These are phyloP conservation scores for Daldinia sp. DNA, from an alignment of 2,329 filamentous ascomycete genomes.

Conservation along the genomic window DNA sequence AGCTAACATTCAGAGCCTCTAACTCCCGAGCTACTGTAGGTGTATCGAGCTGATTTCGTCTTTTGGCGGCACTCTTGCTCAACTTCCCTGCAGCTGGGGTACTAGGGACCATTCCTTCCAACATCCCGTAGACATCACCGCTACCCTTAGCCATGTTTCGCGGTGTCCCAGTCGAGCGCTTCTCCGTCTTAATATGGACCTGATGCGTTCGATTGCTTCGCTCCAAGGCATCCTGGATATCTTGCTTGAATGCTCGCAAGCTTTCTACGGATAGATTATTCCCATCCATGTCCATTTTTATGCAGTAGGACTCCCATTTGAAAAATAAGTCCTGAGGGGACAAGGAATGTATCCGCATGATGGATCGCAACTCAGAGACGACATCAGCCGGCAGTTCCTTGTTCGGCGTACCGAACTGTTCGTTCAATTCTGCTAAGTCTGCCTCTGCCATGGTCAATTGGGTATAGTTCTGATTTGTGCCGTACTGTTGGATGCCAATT, in stretches of 20 bases:
- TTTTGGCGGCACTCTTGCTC: conserved; percentile 54
- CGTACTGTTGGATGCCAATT: neutral
- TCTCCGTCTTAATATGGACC: conserved; percentile 71
- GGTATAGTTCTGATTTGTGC: conserved; percentile 5
- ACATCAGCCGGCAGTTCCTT: conserved; percentile 80
- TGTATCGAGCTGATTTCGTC: conserved; percentile 58
- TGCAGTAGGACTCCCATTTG: conserved; percentile 99
- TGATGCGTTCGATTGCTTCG: conserved; percentile 75
- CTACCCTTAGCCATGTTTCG: conserved; percentile 67
- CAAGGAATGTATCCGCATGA: conserved; percentile 85
- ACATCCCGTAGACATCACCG: conserved; percentile 85
- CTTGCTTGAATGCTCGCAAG: conserved; percentile 83
- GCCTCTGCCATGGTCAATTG: conserved; percentile 55
- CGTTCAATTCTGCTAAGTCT: conserved; percentile 57
- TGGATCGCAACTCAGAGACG: conserved; percentile 83
- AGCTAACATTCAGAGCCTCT: conserved; percentile 54
- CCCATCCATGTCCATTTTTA: conserved; percentile 90
- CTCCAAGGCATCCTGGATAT: conserved; percentile 86
- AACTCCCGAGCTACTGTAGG: conserved; percentile 61
- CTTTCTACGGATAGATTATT: conserved; percentile 77
- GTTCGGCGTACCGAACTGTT: conserved; percentile 67
- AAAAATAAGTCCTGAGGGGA: conserved; percentile 89
- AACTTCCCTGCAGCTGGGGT: conserved; percentile 65
- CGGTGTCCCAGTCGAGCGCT: conserved; percentile 72
- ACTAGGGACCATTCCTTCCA: conserved; percentile 76